phyloP scores from a whole-genome alignment of 805 yeast species.

The Wickerhamiella alocasiicola region DNA sequence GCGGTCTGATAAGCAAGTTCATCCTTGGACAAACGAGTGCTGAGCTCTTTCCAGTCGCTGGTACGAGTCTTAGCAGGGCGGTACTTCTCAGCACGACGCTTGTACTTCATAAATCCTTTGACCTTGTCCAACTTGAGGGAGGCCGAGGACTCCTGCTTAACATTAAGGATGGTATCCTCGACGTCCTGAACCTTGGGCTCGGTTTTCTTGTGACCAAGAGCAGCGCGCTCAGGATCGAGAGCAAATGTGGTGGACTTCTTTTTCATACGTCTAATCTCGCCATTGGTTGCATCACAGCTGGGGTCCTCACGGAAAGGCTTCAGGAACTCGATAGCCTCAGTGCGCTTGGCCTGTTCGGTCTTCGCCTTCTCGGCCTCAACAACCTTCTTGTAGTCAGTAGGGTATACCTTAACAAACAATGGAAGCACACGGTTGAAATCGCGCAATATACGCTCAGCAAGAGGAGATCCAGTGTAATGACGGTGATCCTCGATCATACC shows the following conservation, averaged over 20 bases:
- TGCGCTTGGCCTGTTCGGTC: constrained; percentile 45
- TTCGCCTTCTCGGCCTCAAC: constrained; percentile 62
- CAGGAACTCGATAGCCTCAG: constrained; percentile 51
- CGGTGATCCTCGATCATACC: constrained; percentile 91
- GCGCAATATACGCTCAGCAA: constrained; percentile 68
- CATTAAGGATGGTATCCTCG: constrained; percentile 76
- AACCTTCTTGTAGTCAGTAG: constrained; percentile 81
- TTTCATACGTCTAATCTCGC: constrained; percentile 51
- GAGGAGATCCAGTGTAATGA: constrained; percentile 84
- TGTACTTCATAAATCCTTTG: constrained; percentile 89
- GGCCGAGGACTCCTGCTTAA: constrained; percentile 45
- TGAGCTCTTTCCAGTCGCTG: constrained; percentile 85
- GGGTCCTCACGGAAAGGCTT: constrained; percentile 65
- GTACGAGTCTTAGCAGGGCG: constrained; percentile 65
- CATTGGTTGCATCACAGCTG: constrained; percentile 76
- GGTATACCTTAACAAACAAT: constrained; percentile 85
- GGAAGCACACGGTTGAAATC: constrained; percentile 84
- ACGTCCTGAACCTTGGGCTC: constrained; percentile 86
- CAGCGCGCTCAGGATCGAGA: constrained; percentile 28
- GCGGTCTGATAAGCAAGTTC: constrained; percentile 89
- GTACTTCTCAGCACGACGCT: constrained; percentile 76
- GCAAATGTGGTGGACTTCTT: constrained; percentile 18
- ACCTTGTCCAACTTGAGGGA: constrained; percentile 60
- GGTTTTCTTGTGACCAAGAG: constrained; percentile 20
- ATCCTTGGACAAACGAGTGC: constrained; percentile 65